These are phyloP conservation scores for Eudorina sp. DNA, from an alignment of 139 green algal genomes.

Conservation along the genomic window DNA sequence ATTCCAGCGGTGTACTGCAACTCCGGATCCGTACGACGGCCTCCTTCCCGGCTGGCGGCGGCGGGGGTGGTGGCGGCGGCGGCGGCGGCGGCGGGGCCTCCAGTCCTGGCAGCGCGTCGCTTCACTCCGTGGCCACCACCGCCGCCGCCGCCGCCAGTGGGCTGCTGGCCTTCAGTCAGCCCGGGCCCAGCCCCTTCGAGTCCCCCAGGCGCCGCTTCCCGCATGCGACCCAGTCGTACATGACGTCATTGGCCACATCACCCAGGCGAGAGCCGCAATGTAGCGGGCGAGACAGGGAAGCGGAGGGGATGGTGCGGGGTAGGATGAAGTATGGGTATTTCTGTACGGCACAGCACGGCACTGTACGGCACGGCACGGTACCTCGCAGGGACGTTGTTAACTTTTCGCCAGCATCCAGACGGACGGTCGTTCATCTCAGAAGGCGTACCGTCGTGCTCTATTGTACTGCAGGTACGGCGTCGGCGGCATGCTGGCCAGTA, in stretches of 20 bases:
- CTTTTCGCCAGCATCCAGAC: no score
- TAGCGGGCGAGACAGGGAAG: background rate
- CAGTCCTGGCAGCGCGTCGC: background rate
- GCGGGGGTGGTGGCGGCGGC: background rate
- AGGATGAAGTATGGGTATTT: no score
- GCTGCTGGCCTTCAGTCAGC: slow-evolving; percentile 10
- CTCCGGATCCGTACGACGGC: slow-evolving; percentile 13
- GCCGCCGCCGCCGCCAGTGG: background rate
- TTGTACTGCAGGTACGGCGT: slow-evolving; percentile 14
- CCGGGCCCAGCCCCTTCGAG: slow-evolving; percentile 6
- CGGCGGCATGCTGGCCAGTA: slow-evolving; percentile 18
- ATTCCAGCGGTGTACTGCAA: background rate
- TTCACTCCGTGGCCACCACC: background rate
- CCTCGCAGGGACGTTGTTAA: no score
- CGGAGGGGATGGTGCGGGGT: background rate
- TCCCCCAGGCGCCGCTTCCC: background rate
- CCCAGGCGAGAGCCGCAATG: background rate
- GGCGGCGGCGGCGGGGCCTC: background rate
- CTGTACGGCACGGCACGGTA: no score
- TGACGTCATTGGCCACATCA: slow-evolving; percentile 1
- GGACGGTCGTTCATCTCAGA: no score
- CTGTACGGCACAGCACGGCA: background rate
- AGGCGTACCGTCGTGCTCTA: no score
- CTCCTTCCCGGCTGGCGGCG: background rate
- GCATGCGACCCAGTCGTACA: background rate